Evolutionary conservation across 441 rosid species (phyloP), one percentile per base, ranked within the genome.

Genomic region (Populus hybrid): DNA sequence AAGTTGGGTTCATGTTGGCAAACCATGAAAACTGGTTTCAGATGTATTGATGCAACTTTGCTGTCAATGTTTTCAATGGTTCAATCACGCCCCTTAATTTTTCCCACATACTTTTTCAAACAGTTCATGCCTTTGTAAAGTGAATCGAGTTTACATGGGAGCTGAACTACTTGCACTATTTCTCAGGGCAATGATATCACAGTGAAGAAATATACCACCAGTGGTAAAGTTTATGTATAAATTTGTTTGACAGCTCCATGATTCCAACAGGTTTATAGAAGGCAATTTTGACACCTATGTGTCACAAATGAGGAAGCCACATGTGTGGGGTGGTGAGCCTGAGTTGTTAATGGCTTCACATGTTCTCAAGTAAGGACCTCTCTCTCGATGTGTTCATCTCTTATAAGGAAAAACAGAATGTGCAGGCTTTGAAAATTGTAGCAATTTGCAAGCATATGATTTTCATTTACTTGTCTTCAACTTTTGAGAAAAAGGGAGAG

Each of bases 261-360:
- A 63, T 74, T 74, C 72, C 71, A 66, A 71, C 89, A 95, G 99
- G 99, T 95, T 95, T 83, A 82, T 95, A 54, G 98, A 93, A 88
- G 99, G 99, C 69, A 93, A 95, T 84, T 95, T 95, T 70, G 91
- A 93, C 76, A 79, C 90, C 1, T 93, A 95, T 63, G 94, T 95
- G 21, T 81, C 87, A 12, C 89, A 85, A 50, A 95, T 93, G 63
- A 86, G 95, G 86, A 86, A 92, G 89, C 94, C 97, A 16, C 94
- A 91, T 50, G 90, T 92, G 59, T 95, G 99, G 98, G 99, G 99
- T 61, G 99, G 99, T 76, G 99, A 95, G 82, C 99, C 98, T 24
- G 98, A 95, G 83, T 86, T 95, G 86, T 86, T 95, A 84, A 92
- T 95, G 91, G 93, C 98, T 80, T 95, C 99, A 18, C 97, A 91